Percentiles rank a stretch among this genome's conserved stretches.
phyloP scores from a whole-genome alignment of 352 stramenopile species.

The Globisporangium solare region DNA sequence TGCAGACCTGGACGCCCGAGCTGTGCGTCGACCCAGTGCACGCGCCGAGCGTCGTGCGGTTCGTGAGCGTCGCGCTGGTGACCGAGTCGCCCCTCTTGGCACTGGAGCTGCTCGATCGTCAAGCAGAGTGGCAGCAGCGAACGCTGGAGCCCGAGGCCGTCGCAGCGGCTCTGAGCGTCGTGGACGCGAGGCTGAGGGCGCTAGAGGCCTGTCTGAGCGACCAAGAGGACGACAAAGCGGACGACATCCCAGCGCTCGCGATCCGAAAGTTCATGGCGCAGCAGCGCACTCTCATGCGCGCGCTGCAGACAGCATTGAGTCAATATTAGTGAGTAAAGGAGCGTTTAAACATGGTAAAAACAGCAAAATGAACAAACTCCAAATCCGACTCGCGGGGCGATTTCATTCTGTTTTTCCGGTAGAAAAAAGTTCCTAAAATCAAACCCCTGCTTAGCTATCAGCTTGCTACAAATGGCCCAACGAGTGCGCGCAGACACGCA shows the following conservation, averaged over 20 bases:
- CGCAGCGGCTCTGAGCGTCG: neutral
- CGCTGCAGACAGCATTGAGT: neutral
- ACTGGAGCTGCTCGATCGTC: neutral
- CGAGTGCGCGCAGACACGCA: too few relatives aligned
- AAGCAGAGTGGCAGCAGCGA: neutral
- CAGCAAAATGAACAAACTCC: slow-evolving; percentile 11
- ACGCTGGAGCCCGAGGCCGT: neutral
- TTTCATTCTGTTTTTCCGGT: neutral
- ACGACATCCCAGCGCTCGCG: slow-evolving; percentile 12
- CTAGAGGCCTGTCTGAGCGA: slow-evolving; percentile 3
- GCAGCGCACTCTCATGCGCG: slow-evolving; percentile 13
- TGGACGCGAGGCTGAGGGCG: slow-evolving; percentile 3
- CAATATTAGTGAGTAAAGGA: too few relatives aligned
- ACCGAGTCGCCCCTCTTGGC: slow-evolving; percentile 16
- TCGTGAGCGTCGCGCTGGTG: slow-evolving; percentile 24
- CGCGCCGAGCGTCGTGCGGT: slow-evolving; percentile 10
- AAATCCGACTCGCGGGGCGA: slow-evolving; percentile 7
- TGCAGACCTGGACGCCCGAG: slow-evolving; percentile 35
- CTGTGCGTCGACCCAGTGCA: slow-evolving; percentile 24
- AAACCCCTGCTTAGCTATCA: neutral
- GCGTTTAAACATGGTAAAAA: too few relatives aligned
- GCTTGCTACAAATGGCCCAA: neutral
- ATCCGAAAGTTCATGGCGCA: slow-evolving; percentile 22
- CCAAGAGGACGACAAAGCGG: neutral
- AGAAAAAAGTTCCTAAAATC: too few relatives aligned